These are phyloP conservation scores for Heterobasidion annosum DNA, from an alignment of 1,284 basidiomycete genomes.

Conservation along the genomic window DNA sequence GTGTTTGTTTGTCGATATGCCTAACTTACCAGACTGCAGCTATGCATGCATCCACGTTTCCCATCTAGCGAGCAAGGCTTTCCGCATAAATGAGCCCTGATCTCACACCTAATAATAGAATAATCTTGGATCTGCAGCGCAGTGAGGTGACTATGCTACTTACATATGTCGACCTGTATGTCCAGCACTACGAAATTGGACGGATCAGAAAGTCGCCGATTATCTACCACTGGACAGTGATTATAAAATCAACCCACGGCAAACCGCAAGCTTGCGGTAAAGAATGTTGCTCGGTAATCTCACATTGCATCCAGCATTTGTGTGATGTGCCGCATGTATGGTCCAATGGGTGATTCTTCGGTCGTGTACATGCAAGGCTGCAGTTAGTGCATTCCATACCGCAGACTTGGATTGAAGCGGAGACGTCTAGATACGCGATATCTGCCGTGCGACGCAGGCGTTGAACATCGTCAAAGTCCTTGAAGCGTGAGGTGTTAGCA, in stretches of 20 bases:
- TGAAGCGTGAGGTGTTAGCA: conserved; percentile 39
- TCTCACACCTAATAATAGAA: too few relatives aligned
- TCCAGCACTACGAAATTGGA: conserved; percentile 32
- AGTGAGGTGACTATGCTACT: background rate
- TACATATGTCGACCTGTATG: conserved; percentile 37
- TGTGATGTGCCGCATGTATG: conserved; percentile 45
- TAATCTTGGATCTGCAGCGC: too few relatives aligned
- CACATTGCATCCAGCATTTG: conserved; percentile 31
- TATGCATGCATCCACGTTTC: conserved; percentile 35
- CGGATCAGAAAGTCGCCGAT: too few relatives aligned
- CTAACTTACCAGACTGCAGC: conserved; percentile 37
- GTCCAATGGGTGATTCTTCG: conserved; percentile 30
- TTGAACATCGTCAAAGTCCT: conserved; percentile 33
- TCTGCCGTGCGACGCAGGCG: conserved; percentile 37
- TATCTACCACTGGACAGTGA: too few relatives aligned
- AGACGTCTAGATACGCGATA: conserved; percentile 30
- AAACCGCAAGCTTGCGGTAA: background rate
- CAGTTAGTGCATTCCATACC: conserved; percentile 34
- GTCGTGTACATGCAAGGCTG: conserved; percentile 35
- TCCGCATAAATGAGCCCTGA: conserved; percentile 42
- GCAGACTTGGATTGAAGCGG: conserved; percentile 38
- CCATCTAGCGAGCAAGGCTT: conserved; percentile 31
- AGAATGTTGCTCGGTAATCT: conserved; percentile 28
- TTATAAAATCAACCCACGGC: background rate
- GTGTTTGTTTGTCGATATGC: background rate